Base-by-base conservation (phyloP, 2,329 filamentous ascomycete genomes). In the Sporothrix globosa region DNA sequence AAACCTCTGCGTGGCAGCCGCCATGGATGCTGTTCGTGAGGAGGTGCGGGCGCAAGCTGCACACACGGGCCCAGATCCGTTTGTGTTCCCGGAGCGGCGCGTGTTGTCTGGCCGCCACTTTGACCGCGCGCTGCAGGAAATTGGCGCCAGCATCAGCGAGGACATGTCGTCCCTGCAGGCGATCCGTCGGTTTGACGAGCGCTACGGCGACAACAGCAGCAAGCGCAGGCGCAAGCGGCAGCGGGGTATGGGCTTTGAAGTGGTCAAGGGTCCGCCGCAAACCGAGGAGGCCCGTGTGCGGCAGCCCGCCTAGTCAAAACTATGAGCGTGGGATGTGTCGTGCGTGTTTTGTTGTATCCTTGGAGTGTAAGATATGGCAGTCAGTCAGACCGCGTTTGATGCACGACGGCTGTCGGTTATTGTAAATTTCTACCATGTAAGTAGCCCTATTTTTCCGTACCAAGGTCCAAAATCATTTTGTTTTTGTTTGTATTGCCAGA, bases 151-250 rank as follows among this genome's bases (percentile, higher is more conserved):
- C 76, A 94, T 97, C 74, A 94, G 89, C 75, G 95, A 97, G 79
- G 94, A 99, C 77, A 98, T 97, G 95, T 85, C 88, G 65, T 92
- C 89, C 44, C 83, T 99, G 73, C 88, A 88, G 74, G 92, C 92
- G 14, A 97, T 99, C 76, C 87, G 92, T 75, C 96, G 96, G 81
- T 99, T 98, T 77, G 96, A 99, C 78, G 92, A 97, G 81, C 91
- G 95, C 79, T 99, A 94, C 78, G 95, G 96, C 34, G 93, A 97
- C 77, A 87, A 90, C 48, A 90, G 88, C 76, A 86, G 87, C 56
- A 90, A 87, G 77, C 87, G 87, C 75, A 86, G 87, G 77, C 88
- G 87, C 77, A 89, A 87, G 79, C 88, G 81, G 76, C 80, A 79
- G 69, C 82, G 81, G 72, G 80, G 78, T 7, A 86, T 91, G 80